Conservation (phyloP, 495 filamentous ascomycete genomes). For the Penicillium fimorum region DNA sequence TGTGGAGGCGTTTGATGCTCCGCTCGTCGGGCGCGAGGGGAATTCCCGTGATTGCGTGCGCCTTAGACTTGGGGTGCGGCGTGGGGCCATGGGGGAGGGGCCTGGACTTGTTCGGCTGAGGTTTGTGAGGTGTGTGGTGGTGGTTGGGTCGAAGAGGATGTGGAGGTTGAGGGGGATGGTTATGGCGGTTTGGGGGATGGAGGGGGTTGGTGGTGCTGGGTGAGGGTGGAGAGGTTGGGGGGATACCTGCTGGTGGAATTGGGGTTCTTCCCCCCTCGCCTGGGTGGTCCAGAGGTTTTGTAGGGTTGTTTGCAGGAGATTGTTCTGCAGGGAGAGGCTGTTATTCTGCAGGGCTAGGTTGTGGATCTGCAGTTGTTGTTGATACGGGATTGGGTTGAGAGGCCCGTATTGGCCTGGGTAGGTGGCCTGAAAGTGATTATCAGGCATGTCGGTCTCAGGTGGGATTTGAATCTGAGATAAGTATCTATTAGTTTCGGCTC, state of each 20-base stretch:
- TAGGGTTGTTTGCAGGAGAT: constrained; percentile 7
- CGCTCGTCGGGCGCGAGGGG: neutral
- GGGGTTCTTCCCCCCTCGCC: neutral
- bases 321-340: constrained; percentile 7
- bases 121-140: neutral
- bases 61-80: neutral
- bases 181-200: neutral
- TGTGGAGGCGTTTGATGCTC: neutral
- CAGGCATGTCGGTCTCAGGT: constrained; percentile 1
- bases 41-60: neutral
- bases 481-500: constrained; percentile 4
- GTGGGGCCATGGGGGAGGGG: neutral
- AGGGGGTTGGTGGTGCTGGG: neutral
- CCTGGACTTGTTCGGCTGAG: neutral
- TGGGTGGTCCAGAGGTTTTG: neutral
- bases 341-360: constrained; percentile 9
- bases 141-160: neutral
- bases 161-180: neutral
- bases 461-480: constrained; percentile 20
- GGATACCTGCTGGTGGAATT: neutral
- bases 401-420: constrained; percentile 17
- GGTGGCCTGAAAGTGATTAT: constrained; percentile 4
- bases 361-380: constrained; percentile 8
- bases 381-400: constrained; percentile 5
- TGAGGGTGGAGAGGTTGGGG: neutral